A percentile compares a stretch with the other conserved stretches of the same genome.
These are phyloP conservation scores for Paraconiothyrium sp. DNA, from an alignment of 2,329 filamentous ascomycete species.

Conservation along the genomic window DNA sequence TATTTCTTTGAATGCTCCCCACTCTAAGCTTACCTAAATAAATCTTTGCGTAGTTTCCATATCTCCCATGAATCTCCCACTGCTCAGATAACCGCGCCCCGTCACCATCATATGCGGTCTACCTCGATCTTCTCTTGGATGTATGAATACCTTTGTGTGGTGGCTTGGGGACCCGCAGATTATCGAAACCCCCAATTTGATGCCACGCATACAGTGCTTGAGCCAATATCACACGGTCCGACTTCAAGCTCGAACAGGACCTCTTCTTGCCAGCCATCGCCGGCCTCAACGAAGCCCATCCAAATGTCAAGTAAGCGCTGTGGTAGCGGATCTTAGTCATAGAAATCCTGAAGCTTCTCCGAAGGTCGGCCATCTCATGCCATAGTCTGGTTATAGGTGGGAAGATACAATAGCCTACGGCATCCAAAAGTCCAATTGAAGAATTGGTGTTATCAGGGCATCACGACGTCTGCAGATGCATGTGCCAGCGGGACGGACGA, in stretches of 20 bases:
- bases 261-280: conserved; percentile 21
- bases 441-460: conserved; percentile 27
- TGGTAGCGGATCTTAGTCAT: conserved; percentile 24
- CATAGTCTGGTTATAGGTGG: conserved; percentile 21
- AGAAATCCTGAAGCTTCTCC: conserved; percentile 8
- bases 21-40: too few relatives aligned
- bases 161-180: too few relatives aligned
- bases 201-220: neutral
- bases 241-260: conserved; percentile 20
- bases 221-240: conserved; percentile 19
- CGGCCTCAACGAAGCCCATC: conserved; percentile 19
- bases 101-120: too few relatives aligned
- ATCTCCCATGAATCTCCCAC: too few relatives aligned
- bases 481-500: conserved; percentile 21
- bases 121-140: too few relatives aligned
- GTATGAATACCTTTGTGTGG: too few relatives aligned
- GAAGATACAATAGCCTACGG: conserved; percentile 19
- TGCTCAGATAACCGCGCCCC: too few relatives aligned
- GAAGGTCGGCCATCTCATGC: conserved; percentile 13
- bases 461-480: conserved; percentile 26
- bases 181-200: too few relatives aligned
- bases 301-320: conserved; percentile 20
- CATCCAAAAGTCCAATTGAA: conserved; percentile 17
- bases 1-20: too few relatives aligned
- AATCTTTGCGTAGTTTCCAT: too few relatives aligned